phyloP scores from a whole-genome alignment of 495 filamentous ascomycete genomes.

The Podospora pseudopauciseta region DNA sequence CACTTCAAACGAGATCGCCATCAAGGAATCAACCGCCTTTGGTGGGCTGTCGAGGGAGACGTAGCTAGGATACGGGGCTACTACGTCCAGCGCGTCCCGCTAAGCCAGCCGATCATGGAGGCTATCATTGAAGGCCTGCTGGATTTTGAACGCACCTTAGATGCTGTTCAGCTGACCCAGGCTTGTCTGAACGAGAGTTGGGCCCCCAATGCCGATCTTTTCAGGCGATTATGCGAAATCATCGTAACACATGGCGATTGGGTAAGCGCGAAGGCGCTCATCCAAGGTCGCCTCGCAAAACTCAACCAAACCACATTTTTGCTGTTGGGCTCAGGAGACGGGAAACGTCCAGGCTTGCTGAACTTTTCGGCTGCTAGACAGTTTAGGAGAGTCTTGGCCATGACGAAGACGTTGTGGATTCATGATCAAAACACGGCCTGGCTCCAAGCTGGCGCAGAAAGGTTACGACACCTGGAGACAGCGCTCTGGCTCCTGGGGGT shows the following conservation, averaged over 20 bases:
- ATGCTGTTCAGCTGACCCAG: constrained; percentile 35
- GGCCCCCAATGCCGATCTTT: constrained; percentile 21
- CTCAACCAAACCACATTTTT: constrained; percentile 16
- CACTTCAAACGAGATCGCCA: constrained; percentile 7
- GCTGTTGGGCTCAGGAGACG: not conserved
- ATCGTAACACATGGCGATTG: constrained; percentile 31
- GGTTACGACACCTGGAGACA: not conserved
- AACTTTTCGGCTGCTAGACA: not conserved
- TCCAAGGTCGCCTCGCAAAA: constrained; percentile 30
- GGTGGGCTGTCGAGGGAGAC: constrained; percentile 22
- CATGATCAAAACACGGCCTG: not conserved
- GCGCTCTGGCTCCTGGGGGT: not conserved
- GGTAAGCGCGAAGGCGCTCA: constrained; percentile 25
- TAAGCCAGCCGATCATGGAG: constrained; percentile 30
- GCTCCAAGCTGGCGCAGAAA: not conserved
- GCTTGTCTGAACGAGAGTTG: constrained; percentile 32
- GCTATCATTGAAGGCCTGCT: constrained; percentile 39
- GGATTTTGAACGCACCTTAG: constrained; percentile 32
- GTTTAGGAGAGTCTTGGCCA: not conserved
- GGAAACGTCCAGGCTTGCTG: not conserved
- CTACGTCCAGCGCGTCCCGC: constrained; percentile 28
- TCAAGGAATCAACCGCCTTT: not conserved
- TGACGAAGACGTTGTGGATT: not conserved
- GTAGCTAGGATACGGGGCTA: constrained; percentile 13
- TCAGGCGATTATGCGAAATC: constrained; percentile 34